These are phyloP conservation scores for Wickerhamomyces sp. DNA, from an alignment of 1,139 yeast genomes.

Conservation along the genomic window DNA sequence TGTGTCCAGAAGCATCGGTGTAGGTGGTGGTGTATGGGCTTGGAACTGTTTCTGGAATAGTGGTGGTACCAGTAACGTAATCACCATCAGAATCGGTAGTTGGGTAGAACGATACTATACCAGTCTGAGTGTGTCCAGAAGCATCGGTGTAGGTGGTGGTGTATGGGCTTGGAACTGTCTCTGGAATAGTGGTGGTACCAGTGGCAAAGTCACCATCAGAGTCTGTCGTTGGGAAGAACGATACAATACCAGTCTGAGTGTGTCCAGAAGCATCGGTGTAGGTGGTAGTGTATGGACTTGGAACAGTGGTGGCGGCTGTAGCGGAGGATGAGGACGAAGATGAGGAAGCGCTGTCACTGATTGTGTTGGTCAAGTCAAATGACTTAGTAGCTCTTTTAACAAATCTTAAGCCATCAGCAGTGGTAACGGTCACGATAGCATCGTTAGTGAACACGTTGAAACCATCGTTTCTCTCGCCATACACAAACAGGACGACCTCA, in stretches of 20 bases:
- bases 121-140: conserved; percentile 1
- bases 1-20: conserved; percentile 2
- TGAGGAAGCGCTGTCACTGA: neutral
- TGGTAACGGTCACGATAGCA: neutral
- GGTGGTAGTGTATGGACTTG: neutral
- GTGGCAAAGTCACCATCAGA: neutral
- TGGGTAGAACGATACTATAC: conserved; percentile 1
- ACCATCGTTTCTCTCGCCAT: neutral
- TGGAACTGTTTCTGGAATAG: neutral
- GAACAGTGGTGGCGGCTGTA: neutral
- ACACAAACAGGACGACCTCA: neutral
- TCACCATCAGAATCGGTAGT: conserved; percentile 1
- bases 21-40: conserved; percentile 1
- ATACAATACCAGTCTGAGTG: neutral
- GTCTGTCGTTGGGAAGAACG: neutral
- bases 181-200: neutral
- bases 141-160: no score
- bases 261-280: neutral
- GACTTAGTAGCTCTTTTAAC: neutral
- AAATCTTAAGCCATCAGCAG: neutral
- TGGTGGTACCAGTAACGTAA: conserved; percentile 2
- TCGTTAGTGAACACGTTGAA: no score
- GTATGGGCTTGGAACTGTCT: no score
- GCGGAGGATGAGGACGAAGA: neutral
- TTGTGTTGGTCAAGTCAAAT: neutral